phyloP scores from a whole-genome alignment of 2,329 filamentous ascomycete genomes.

The Aureobasidium sp. region DNA sequence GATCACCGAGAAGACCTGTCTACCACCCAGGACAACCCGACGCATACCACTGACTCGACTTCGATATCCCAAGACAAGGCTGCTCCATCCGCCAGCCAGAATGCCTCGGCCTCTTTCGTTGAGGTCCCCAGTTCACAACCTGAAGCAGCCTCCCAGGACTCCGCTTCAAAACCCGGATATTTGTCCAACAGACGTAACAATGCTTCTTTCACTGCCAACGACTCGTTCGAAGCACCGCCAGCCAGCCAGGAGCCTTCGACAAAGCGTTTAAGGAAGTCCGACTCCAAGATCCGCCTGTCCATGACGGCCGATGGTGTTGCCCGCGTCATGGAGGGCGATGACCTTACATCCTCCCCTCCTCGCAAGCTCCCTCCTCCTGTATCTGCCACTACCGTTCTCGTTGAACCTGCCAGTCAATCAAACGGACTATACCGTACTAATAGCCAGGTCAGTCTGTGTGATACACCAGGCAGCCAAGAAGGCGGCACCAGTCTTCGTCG shows the following conservation, averaged over 20 bases:
- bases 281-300: slow-evolving; percentile 62
- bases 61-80: background rate
- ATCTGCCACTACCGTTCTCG: slow-evolving; percentile 28
- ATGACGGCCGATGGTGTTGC: slow-evolving; percentile 85
- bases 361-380: slow-evolving; percentile 31
- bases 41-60: background rate
- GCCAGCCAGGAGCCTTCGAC: background rate
- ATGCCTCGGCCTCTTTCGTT: background rate
- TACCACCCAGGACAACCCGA: background rate
- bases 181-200: slow-evolving; percentile 39
- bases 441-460: slow-evolving; percentile 48
- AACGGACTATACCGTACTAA: slow-evolving; percentile 58
- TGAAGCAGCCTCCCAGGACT: slow-evolving; percentile 7
- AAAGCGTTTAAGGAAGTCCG: slow-evolving; percentile 19
- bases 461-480: slow-evolving; percentile 16
- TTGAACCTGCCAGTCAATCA: slow-evolving; percentile 24
- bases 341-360: slow-evolving; percentile 60
- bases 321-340: slow-evolving; percentile 64
- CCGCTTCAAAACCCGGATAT: slow-evolving; percentile 22
- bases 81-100: background rate
- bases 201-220: slow-evolving; percentile 26
- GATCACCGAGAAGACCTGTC: background rate
- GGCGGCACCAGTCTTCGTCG: slow-evolving; percentile 18
- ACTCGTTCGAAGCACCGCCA: background rate
- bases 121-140: slow-evolving; percentile 11